Conservation (phyloP, 1,284 basidiomycete species). For the Peniophora sp. region DNA sequence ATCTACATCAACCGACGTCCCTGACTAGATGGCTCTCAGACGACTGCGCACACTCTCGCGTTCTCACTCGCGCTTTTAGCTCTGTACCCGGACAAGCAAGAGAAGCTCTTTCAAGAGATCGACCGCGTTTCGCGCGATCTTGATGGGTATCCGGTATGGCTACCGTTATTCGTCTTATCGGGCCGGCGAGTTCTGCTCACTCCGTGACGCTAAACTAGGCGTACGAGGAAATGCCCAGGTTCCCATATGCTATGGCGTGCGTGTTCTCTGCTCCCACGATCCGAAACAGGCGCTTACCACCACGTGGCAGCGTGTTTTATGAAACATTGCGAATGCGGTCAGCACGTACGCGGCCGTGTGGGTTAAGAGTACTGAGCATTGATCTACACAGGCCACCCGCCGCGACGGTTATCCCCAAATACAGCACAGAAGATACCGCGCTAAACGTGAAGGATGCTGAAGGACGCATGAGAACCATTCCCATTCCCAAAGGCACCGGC, state of each 20-base stretch:
- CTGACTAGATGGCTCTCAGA: conserved; percentile 19
- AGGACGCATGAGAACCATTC: conserved; percentile 31
- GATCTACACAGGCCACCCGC: conserved; percentile 27
- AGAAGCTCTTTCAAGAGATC: conserved; percentile 40
- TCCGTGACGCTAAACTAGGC: conserved; percentile 25
- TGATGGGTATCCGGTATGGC: conserved; percentile 23
- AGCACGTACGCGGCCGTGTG: conserved; percentile 16
- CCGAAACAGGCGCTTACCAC: too few relatives aligned
- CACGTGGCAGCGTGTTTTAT: conserved; percentile 23
- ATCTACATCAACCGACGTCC: not conserved
- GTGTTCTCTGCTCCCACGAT: too few relatives aligned
- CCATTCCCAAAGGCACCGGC: conserved; percentile 36
- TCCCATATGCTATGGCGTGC: conserved; percentile 39
- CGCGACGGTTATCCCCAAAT: conserved; percentile 55
- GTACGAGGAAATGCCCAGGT: conserved; percentile 42
- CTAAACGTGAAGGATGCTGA: conserved; percentile 27
- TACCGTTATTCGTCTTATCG: not conserved
- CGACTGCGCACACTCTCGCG: conserved; percentile 33
- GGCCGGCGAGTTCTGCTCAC: not conserved
- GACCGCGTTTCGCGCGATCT: conserved; percentile 26
- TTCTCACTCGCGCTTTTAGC: conserved; percentile 29
- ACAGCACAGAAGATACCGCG: conserved; percentile 37
- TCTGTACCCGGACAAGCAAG: conserved; percentile 45
- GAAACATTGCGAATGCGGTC: conserved; percentile 54
- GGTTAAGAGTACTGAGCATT: not conserved